Base-by-base conservation (phyloP, 257 asterid genomes). In the Solanum phureja region DNA sequence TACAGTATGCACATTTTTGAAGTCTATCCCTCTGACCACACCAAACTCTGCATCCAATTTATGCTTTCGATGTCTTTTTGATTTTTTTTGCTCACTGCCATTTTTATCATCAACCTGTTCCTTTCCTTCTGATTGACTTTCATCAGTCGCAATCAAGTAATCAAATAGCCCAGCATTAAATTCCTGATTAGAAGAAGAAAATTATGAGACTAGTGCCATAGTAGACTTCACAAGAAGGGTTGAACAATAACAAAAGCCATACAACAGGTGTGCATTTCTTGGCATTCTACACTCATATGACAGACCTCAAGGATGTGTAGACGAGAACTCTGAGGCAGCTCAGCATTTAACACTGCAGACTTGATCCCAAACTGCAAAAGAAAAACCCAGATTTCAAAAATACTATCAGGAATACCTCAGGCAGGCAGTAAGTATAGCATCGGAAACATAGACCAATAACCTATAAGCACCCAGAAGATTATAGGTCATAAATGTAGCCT, bases 1-100 rank as follows among this genome's bases (percentile, higher is more conserved):
- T 88, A 97, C 99, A 91, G 99, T 96, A 91, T 94, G 89, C 88
- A 96, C 99, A 88, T 97, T 93, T 91, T 97, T 97, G 93, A 97
- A 96, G 94, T 95, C 99, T 87, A 97, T 91, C 89, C 99, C 99
- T 94, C 99, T 93, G 52, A 94, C 98, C n/a, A 96, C 99, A 86
- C 99, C 99, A 38, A 97, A 96, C 92, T 97, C 99, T 69, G 96
- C 92, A 89, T 95, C 99, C 88, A 94, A 85, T 90, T 94, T 97
- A 56, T 69, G 87, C 94, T 94, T 97, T 87, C 93, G 77, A 87
- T 88, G 88, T 85, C 85, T 93, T 90, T 87, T 95, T 71, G 94
- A 88, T 89, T 93, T 96, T 88, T 92, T 96, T n/a, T n/a, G 74
- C 23, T 92, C 89, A 86, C 84, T 83, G 19, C 31, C 90, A 86